Percentiles rank a stretch among this genome's conserved stretches.
Conservation (phyloP, 2,329 filamentous ascomycete species). For the Aspergillus bombycis region DNA sequence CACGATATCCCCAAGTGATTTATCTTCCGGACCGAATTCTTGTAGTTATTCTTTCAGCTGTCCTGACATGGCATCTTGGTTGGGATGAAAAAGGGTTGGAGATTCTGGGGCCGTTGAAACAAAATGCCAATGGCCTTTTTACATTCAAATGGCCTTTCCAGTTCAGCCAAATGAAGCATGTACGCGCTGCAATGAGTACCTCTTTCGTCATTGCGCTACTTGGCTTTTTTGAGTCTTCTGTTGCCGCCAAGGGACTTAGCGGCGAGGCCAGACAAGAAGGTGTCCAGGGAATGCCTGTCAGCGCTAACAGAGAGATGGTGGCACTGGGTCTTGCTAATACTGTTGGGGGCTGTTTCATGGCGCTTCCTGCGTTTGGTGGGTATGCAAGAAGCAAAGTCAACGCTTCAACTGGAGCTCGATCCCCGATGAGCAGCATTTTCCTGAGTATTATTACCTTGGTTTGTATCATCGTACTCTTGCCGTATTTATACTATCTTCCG, state of each 20-base stretch:
- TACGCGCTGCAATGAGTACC: constrained; percentile 84
- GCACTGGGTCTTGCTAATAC: constrained; percentile 89
- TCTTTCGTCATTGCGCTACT: constrained; percentile 91
- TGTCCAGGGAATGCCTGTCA: constrained; percentile 79
- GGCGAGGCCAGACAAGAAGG: constrained; percentile 59
- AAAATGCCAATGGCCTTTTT: constrained; percentile 71
- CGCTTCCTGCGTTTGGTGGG: constrained; percentile 89
- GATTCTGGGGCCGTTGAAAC: constrained; percentile 79
- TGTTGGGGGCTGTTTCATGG: constrained; percentile 89
- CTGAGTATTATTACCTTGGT: constrained; percentile 80
- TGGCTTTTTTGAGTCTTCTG: constrained; percentile 97
- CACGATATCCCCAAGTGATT: constrained; percentile 76
- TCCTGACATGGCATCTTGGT: constrained; percentile 73
- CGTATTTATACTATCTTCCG: constrained; percentile 94
- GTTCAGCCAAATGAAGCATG: constrained; percentile 74
- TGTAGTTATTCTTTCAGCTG: constrained; percentile 81
- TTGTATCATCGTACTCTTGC: constrained; percentile 78
- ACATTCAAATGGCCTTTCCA: constrained; percentile 85
- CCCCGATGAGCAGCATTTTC: constrained; percentile 90
- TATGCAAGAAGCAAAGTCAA: constrained; percentile 97
- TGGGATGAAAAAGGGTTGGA: constrained; percentile 83
- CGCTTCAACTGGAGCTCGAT: constrained; percentile 85
- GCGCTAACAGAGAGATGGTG: constrained; percentile 89
- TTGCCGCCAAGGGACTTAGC: constrained; percentile 89
- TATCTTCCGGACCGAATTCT: constrained; percentile 91